Evolutionary conservation across 768 basidiomycete species (phyloP).

Genomic region (Podaxis carcinomalis): DNA sequence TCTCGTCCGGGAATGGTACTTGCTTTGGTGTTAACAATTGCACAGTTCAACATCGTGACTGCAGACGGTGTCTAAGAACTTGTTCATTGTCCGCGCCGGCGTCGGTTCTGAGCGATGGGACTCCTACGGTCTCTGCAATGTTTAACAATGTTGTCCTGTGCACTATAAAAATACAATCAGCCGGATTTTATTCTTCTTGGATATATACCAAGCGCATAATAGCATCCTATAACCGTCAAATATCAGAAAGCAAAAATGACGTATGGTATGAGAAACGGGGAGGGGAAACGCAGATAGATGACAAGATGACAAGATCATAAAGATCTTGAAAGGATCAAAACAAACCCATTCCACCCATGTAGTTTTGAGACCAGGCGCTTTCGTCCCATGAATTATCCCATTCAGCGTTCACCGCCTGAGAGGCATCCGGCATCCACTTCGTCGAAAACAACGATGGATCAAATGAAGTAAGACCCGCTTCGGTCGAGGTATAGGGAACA

Average conservation of each 20-base stretch:
- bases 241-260: not conserved
- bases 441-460: constrained; percentile 9
- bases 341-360: constrained; percentile 7
- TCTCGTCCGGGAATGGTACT: not conserved
- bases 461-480: not conserved
- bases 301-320: no score
- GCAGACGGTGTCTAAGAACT: constrained; percentile 21
- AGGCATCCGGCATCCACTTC: constrained; percentile 10
- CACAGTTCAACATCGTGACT: constrained; percentile 23
- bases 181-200: not conserved
- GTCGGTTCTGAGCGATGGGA: constrained; percentile 32
- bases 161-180: not conserved
- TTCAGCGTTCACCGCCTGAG: constrained; percentile 1
- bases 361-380: constrained; percentile 3
- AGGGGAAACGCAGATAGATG: not conserved
- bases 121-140: constrained; percentile 20
- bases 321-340: not conserved
- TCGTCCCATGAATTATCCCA: constrained; percentile 11
- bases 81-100: constrained; percentile 28
- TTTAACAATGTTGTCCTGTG: not conserved
- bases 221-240: not conserved
- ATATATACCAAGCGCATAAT: not conserved
- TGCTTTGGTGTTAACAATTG: not conserved
- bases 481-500: not conserved
- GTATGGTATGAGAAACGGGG: not conserved